Evolutionary conservation across 192 early-diverging fungal species (phyloP).

Genomic region (Dispira simplex): DNA sequence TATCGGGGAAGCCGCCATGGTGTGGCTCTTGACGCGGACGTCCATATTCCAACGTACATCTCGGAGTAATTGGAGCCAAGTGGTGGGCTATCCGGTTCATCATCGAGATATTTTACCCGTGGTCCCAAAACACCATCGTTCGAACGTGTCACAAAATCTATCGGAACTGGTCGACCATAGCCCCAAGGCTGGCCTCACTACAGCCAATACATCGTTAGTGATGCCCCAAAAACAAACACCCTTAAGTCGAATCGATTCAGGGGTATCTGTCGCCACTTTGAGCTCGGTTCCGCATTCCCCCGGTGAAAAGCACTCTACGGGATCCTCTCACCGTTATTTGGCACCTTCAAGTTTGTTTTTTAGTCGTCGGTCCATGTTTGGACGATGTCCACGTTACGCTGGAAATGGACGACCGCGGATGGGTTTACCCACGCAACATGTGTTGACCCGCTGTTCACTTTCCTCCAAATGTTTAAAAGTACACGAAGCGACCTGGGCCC

Average conservation of each 20-base stretch:
- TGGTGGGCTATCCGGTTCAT: not conserved
- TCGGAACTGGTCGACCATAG: not conserved
- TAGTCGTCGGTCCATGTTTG: not conserved
- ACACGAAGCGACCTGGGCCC: not conserved
- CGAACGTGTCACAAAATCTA: not conserved
- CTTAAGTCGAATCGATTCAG: not conserved
- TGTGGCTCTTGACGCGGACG: not conserved
- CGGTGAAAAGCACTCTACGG: not conserved
- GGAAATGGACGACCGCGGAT: not conserved
- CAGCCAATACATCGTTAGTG: not conserved
- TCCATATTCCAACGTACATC: not conserved
- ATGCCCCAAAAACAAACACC: not conserved
- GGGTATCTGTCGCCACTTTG: not conserved
- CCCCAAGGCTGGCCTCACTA: not conserved
- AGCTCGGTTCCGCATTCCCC: not conserved
- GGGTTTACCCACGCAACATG: not conserved
- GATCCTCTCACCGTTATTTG: not conserved
- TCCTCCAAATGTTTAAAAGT: not conserved
- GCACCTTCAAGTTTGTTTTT: not conserved
- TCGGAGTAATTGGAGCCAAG: not conserved
- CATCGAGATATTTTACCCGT: not conserved
- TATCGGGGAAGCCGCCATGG: slow-evolving; percentile 9
- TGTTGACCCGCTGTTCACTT: not conserved
- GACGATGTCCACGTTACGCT: not conserved
- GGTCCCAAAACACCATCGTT: not conserved